Evolutionary conservation across 305 asterid species (phyloP), one percentile per base, ranked within the genome.

Genomic region (Rubia peregrina): DNA sequence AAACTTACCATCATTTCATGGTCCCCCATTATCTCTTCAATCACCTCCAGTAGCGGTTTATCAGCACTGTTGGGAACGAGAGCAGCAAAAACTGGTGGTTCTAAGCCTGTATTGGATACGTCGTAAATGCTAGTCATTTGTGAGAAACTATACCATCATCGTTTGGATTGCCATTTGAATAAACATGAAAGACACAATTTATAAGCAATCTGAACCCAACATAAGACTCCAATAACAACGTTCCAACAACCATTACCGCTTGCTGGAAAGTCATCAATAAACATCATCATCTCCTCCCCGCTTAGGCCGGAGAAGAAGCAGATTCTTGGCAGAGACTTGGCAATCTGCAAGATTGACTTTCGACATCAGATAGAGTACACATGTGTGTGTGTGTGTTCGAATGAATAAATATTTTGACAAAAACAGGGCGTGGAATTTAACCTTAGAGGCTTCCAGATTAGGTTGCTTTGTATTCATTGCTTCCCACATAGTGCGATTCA

Each of bases 281-380:
- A 85, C 97, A 90, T 88, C 96, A 90, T 89, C 95, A 89, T 93
- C 92, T 90, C 95, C 83, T 90, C 98, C 53, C 97, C 97, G 1
- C 84, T 86, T 30, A 93, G 92, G 74, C 97, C 97, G 40, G 98
- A 90, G 11, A 90, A 67, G 86, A 93, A 81, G 85, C 97, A 93
- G 60, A 89, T 90, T 63, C 94, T 86, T 9, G 96, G 98, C 66
- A 90, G 80, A 53, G 89, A 85, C 74, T 80, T 76, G 36, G 97
- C 96, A 55, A 93, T 78, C 96, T 90, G 86, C 77, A 81, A 56
- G 73, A 59, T 44, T 11, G 22, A 44, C 9, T 13, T 9, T 51
- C 19, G 26, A 63, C 13, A 16, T 26, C 26, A 26, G 30, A 26
- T 26, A 26, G 30, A 26, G 30, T 26, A 26, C 30, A 26, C 30